Evolutionary conservation across 495 filamentous ascomycete species (phyloP), one percentile per base, ranked within the genome.

Genomic region (Aspergillus steynii): DNA sequence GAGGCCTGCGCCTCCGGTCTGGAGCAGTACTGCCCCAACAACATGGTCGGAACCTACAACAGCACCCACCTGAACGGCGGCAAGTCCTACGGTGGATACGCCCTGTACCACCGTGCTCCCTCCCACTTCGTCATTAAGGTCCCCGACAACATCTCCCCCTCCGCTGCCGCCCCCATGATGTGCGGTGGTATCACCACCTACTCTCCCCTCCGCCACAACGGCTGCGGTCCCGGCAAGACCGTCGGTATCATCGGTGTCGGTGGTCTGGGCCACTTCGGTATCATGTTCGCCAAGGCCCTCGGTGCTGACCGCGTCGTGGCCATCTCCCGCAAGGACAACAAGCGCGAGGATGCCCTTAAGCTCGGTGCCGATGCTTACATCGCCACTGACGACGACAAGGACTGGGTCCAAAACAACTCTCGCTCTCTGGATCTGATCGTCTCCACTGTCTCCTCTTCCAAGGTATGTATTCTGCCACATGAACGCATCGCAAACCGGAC

Each of bases 211-310:
- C 83, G 78, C 64, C 75, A 83, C 34, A 84, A 90, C 68, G 88
- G 87, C 8, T 82, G 79, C 58, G 90, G 89, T 0, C 90, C 90
- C 0, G 90, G 89, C 2, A 93, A 91, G 76, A 76, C 68, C 5
- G 88, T 95, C 10, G 91, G 88, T 10, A 86, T 94, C 60, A 76
- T 93, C 48, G 90, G 91, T 9, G 74, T 93, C 32, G 90, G 91
- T 50, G 91, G 90, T 9, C 75, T 95, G 0, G 90, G 90, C 1
- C 88, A 86, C 64, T 82, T 85, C 49, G 85, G 72, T 4, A 61
- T 85, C 34, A 70, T 85, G 61, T 86, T 76, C 64, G 74, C 78
- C 5, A 77, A 74, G 49, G 90, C 89, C 0, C 70, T 94, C 7
- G 87, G 87, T 10, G 84, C 85, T 5, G 86, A 90, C 58, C 82